Evolutionary conservation across 1,284 basidiomycete species (phyloP).

Genomic region (Cutaneotrichosporon dermatis): DNA sequence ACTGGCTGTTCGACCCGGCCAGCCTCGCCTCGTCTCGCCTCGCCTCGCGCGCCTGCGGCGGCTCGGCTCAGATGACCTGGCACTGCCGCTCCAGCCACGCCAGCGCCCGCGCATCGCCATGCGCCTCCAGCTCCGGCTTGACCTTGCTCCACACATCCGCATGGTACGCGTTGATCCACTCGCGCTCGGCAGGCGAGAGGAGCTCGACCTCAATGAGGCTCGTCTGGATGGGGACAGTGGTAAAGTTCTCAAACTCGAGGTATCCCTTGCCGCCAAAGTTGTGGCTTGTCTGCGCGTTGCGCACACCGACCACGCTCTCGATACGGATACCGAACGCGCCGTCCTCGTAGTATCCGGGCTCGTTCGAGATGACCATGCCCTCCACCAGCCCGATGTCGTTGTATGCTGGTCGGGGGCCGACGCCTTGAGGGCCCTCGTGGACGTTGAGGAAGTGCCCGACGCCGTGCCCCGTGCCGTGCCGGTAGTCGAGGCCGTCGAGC

Average conservation of each 20-base stretch:
- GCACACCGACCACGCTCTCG: constrained; percentile 79
- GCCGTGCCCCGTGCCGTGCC: constrained; percentile 88
- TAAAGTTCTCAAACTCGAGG: constrained; percentile 76
- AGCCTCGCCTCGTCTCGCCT: neutral
- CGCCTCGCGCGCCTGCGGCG: no score
- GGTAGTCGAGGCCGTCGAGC: constrained; percentile 75
- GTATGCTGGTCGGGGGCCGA: constrained; percentile 66
- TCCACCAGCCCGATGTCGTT: constrained; percentile 63
- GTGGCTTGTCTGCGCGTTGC: constrained; percentile 65
- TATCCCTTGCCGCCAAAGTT: constrained; percentile 82
- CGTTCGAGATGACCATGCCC: constrained; percentile 86
- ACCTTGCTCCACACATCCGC: constrained; percentile 71
- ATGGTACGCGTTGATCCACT: constrained; percentile 86
- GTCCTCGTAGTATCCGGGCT: constrained; percentile 92
- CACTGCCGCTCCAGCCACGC: constrained; percentile 72
- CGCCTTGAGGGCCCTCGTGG: constrained; percentile 88
- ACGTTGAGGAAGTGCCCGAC: constrained; percentile 90
- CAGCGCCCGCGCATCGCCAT: constrained; percentile 63
- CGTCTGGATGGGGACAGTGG: constrained; percentile 85
- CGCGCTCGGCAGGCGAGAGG: constrained; percentile 62
- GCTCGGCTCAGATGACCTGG: neutral
- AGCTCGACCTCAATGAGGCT: constrained; percentile 68
- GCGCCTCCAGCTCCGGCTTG: constrained; percentile 59
- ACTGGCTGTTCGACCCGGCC: no score
- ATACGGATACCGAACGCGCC: constrained; percentile 90